Conservation (phyloP, 768 basidiomycete species). For the Boletus coccyginus region DNA sequence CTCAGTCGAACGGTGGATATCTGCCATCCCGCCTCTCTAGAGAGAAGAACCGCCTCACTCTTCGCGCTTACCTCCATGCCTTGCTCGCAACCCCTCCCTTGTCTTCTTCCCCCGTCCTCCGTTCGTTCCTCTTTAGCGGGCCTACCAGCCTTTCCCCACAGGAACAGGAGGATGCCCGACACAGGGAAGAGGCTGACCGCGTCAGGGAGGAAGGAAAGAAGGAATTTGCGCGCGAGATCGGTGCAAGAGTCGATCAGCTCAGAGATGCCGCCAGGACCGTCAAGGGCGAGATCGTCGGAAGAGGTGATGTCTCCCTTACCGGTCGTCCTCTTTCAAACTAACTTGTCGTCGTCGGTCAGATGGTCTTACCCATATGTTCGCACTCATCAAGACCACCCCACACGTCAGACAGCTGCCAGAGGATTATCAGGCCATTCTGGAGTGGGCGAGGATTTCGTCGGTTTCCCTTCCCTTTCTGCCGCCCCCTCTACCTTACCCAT, state of each 20-base stretch:
- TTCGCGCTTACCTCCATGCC: constrained; percentile 87
- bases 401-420: constrained; percentile 72
- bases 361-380: constrained; percentile 87
- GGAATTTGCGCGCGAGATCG: constrained; percentile 84
- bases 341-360: constrained; percentile 43
- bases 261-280: constrained; percentile 81
- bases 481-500: constrained; percentile 4
- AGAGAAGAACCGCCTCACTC: constrained; percentile 93
- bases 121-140: constrained; percentile 78
- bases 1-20: background rate
- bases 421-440: constrained; percentile 86
- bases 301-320: constrained; percentile 45
- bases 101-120: constrained; percentile 83
- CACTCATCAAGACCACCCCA: constrained; percentile 78
- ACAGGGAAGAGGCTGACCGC: constrained; percentile 86
- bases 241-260: constrained; percentile 79
- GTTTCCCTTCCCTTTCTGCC: constrained; percentile 32
- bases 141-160: constrained; percentile 63
- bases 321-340: background rate
- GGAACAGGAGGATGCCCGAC: constrained; percentile 76
- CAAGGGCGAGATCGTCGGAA: constrained; percentile 91
- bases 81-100: constrained; percentile 69
- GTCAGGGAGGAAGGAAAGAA: constrained; percentile 85
- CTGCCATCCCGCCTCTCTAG: constrained; percentile 56
- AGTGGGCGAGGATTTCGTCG: constrained; percentile 97